Base-by-base conservation (phyloP, 805 yeast genomes). In the Myxozyma melibiosi region DNA sequence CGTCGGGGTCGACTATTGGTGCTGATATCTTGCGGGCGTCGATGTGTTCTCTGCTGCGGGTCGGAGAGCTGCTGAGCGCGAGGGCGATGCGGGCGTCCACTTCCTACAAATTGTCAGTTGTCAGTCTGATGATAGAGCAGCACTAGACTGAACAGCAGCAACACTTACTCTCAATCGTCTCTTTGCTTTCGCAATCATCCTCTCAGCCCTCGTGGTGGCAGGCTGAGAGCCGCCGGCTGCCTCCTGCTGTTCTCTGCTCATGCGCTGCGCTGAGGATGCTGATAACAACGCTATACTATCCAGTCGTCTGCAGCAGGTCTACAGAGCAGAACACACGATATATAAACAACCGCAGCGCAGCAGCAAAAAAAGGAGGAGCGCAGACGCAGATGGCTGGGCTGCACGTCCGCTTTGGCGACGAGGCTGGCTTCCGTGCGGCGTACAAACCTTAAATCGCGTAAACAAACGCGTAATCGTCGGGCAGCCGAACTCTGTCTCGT, bases 111-210 rank as follows among this genome's bases (percentile, higher is more conserved):
- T 2, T 34, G 20, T 11, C 22, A 30, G 14, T 33, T 16, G 24
- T 20, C 4, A 16, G 40, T 9, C 22, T 11, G 13, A 4, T 39
- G 16, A 20, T 22, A 16, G 1, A 24, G 28, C 9, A 44, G 14
- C 22, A 2, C 13, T 14, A 13, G 30, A 48, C 30, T 3, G 13
- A 20, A 4, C 18, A 34, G n/a, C 8, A 24, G 14, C n/a, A 28
- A 22, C 7, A 45, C 54, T 13, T 16, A 57, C 62, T 53, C 55
- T 43, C 48, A 57, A 41, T 7, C 62, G 35, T 25, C 25, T 30
- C 41, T 45, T 53, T 9, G 62, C 62, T 39, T 50, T 53, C 20
- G 58, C 55, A 27, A 57, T 24, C 55, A 57, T 35, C 16, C 55
- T 48, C 45, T 55, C 60, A 13, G 56, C 46, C 24, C 51, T 42